phyloP scores from a whole-genome alignment of 164 flowering plant species.

The Liquidambar formosana region DNA sequence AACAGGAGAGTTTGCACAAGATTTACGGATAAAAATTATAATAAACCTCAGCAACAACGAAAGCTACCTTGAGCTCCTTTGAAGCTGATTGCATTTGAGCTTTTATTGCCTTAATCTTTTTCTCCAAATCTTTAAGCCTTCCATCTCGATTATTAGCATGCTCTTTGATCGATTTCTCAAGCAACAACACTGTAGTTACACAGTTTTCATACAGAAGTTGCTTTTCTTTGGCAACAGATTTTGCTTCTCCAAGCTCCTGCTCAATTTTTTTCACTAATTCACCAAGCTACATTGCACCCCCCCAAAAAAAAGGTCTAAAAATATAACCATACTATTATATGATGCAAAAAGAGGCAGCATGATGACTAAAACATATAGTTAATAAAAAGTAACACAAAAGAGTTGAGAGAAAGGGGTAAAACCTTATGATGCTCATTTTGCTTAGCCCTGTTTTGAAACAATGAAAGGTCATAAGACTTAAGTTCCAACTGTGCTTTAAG shows the following conservation, averaged over 20 bases:
- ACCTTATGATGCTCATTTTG: constrained; percentile 99
- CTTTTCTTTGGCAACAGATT: constrained; percentile 55
- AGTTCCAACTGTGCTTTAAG: constrained; percentile 83
- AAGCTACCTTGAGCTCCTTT: constrained; percentile 79
- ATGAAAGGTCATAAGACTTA: constrained; percentile 75
- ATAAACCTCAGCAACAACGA: not conserved
- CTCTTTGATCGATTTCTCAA: constrained; percentile 80
- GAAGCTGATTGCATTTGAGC: constrained; percentile 71
- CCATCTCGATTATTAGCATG: constrained; percentile 65
- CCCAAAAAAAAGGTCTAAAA: constrained; percentile 1
- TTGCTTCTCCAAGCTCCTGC: constrained; percentile 80
- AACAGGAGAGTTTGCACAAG: not conserved
- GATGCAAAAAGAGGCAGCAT: not conserved
- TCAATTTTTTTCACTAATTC: constrained; percentile 76
- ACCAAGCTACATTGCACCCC: constrained; percentile 57
- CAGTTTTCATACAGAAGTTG: constrained; percentile 46
- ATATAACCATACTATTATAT: not conserved
- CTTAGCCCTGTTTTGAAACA: constrained; percentile 81
- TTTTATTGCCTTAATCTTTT: constrained; percentile 64
- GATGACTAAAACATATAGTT: not conserved
- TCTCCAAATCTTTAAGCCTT: constrained; percentile 74
- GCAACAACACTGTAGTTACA: constrained; percentile 48
- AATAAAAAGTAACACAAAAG: not conserved
- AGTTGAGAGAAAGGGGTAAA: not conserved
- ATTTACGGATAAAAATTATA: not conserved